These are phyloP conservation scores for Plantago coronopus DNA, from an alignment of 305 asterid genomes.

Conservation along the genomic window DNA sequence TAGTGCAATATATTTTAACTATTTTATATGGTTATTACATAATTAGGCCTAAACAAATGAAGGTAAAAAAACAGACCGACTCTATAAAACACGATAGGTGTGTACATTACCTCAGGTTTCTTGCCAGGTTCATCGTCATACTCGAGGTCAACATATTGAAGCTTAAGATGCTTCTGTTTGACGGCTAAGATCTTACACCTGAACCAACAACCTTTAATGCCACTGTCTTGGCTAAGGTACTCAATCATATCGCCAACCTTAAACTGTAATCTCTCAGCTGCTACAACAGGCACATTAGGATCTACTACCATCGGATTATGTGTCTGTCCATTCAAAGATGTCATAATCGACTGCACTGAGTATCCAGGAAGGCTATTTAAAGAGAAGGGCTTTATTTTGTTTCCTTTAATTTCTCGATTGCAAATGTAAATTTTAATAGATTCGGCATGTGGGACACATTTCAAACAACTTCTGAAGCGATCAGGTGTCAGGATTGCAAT, in stretches of 20 bases:
- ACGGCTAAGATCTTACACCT: constrained; percentile 47
- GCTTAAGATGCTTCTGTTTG: constrained; percentile 26
- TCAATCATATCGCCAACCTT: constrained; percentile 35
- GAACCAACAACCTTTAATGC: constrained; percentile 69
- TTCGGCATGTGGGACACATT: constrained; percentile 10
- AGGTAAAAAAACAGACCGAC: not conserved
- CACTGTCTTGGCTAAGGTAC: constrained; percentile 53
- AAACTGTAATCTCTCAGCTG: constrained; percentile 13
- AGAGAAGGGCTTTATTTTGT: constrained; percentile 21
- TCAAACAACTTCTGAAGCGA: constrained; percentile 28
- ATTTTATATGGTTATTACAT: too few species aligned
- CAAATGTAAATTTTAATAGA: constrained; percentile 21
- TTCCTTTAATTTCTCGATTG: constrained; percentile 26
- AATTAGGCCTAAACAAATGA: not conserved
- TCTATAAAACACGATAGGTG: not conserved
- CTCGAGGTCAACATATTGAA: constrained; percentile 42
- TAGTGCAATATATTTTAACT: too few species aligned
- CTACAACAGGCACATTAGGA: constrained; percentile 11
- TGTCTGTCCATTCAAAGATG: constrained; percentile 8
- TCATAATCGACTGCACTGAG: constrained; percentile 24
- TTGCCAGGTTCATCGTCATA: constrained; percentile 28
- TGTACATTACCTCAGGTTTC: constrained; percentile 48
- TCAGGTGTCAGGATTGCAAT: constrained; percentile 37
- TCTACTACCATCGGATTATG: constrained; percentile 4
- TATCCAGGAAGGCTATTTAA: constrained; percentile 30